These are phyloP conservation scores for Crucihimalaya himalaica DNA, from an alignment of 345 rosid genomes.

Conservation along the genomic window DNA sequence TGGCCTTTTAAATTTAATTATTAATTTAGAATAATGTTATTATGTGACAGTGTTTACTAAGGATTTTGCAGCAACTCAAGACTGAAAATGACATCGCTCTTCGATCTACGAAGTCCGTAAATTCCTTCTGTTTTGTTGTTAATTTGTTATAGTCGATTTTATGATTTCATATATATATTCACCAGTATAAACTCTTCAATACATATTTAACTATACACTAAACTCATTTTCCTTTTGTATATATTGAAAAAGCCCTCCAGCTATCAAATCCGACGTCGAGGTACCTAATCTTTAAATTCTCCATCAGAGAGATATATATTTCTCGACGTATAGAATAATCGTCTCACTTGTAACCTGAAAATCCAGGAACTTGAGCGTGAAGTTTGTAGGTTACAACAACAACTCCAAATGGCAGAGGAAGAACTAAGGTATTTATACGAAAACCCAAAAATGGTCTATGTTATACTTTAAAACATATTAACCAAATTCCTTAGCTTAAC, in stretches of 20 bases:
- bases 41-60: constrained; percentile 52
- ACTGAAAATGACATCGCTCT: constrained; percentile 64
- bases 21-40: constrained; percentile 3
- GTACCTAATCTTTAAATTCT: constrained; percentile 32
- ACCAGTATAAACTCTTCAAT: not conserved
- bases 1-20: not conserved
- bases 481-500: not conserved
- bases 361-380: constrained; percentile 66
- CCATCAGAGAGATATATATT: not conserved
- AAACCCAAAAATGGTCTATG: not conserved
- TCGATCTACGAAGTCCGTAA: constrained; percentile 54
- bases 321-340: not conserved
- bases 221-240: not conserved
- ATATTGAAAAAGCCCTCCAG: constrained; percentile 49
- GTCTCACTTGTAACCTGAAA: not conserved
- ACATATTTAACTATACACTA: not conserved
- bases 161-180: not conserved
- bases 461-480: not conserved
- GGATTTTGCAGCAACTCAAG: constrained; percentile 60
- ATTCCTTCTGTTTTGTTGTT: not conserved
- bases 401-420: constrained; percentile 69
- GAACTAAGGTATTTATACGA: constrained; percentile 52
- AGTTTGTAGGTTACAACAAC: constrained; percentile 63
- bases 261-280: constrained; percentile 61
- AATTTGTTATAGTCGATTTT: not conserved